These are phyloP conservation scores for Ampelocalamus luodianensis DNA, from an alignment of 176 grass and related monocot species.

Conservation along the genomic window DNA sequence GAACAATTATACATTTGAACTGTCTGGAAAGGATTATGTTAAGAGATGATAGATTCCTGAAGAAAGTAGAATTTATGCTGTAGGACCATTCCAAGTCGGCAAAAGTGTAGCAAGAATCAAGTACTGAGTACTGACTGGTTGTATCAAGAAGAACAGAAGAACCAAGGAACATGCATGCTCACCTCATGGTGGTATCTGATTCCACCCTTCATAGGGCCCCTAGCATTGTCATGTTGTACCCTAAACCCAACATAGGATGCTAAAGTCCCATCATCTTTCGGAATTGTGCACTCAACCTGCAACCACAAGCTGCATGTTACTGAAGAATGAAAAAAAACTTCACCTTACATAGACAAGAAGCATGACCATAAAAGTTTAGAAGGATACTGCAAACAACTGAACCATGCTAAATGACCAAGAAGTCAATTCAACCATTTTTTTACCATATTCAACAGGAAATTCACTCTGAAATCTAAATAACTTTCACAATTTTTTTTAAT, in stretches of 20 bases:
- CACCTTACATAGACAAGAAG: not conserved
- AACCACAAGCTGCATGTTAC: constrained; percentile 49
- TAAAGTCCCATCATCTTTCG: constrained; percentile 85
- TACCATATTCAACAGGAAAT: constrained; percentile 20
- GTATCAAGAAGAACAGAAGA: constrained; percentile 37
- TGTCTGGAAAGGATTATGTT: not conserved
- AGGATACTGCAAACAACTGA: not conserved
- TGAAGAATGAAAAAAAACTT: constrained; percentile 18
- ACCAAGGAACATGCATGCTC: constrained; percentile 32
- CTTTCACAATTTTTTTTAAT: not conserved
- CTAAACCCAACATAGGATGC: constrained; percentile 85
- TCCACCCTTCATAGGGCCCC: constrained; percentile 95
- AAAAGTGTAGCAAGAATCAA: constrained; percentile 41
- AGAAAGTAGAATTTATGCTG: constrained; percentile 40
- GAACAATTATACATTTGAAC: not conserved
- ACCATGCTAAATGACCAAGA: not conserved
- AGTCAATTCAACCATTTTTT: not conserved
- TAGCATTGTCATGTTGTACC: constrained; percentile 87
- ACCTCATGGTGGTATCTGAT: constrained; percentile 97
- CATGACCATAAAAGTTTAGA: not conserved
- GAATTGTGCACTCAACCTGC: constrained; percentile 90
- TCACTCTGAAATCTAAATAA: not conserved
- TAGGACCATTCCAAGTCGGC: constrained; percentile 43
- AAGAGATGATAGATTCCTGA: not conserved
- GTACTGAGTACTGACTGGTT: constrained; percentile 22